phyloP scores from a whole-genome alignment of 163 green algal species.

The Chlamydomonas reinhardtii region DNA sequence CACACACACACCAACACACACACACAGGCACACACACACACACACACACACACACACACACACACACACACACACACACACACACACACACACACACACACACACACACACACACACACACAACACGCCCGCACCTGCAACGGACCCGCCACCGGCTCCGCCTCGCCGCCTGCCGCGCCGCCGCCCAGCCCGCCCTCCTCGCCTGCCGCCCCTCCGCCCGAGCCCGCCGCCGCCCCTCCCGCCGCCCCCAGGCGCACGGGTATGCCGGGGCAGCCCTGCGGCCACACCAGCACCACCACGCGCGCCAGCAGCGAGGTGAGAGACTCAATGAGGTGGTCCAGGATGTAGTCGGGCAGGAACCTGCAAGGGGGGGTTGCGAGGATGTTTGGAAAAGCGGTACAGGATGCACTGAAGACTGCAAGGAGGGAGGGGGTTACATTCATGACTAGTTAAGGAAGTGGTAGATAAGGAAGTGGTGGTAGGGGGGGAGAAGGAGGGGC shows the following conservation, averaged over 20 bases:
- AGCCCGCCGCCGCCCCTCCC: background rate
- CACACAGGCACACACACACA: too few species aligned
- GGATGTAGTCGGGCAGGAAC: constrained; percentile 41
- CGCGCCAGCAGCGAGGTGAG: background rate
- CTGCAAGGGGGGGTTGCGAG: background rate
- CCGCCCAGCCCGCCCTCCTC: background rate
- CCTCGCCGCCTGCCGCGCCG: background rate
- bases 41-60: too few species aligned
- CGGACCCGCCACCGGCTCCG: background rate
- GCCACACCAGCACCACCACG: constrained; percentile 41
- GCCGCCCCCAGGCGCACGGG: background rate
- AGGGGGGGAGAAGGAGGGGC: too few species aligned
- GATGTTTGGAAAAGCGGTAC: too few species aligned
- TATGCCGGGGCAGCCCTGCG: constrained; percentile 3
- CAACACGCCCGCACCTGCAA: background rate
- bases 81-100: too few species aligned
- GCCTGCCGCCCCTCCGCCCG: background rate
- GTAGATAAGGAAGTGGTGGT: too few species aligned
- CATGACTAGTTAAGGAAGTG: too few species aligned
- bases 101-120: too few species aligned
- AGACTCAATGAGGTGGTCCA: constrained; percentile 24
- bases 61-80: too few species aligned
- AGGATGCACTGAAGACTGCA: too few species aligned
- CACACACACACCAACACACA: too few species aligned
- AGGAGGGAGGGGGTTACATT: too few species aligned